A percentile compares a stretch with the other conserved stretches of the same genome.
Conservation (phyloP, 768 basidiomycete genomes). For the Tricholoma sp. region DNA sequence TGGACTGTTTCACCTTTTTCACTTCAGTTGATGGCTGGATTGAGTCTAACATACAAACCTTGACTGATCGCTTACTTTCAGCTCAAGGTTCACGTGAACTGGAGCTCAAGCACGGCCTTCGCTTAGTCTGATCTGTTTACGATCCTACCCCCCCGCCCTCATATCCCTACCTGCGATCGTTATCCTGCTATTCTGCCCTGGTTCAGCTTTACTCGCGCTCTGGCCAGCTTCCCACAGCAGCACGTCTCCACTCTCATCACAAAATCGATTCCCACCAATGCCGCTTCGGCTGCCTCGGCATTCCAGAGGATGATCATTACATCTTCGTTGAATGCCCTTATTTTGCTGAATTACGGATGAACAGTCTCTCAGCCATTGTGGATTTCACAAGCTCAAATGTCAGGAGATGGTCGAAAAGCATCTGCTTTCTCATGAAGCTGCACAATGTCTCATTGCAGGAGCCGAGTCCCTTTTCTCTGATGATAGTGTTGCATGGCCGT, state of each 20-base stretch:
- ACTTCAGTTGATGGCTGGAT: conserved; percentile 13
- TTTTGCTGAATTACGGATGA: neutral
- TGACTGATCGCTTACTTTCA: neutral
- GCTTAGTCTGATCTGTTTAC: neutral
- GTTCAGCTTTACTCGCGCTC: conserved; percentile 18
- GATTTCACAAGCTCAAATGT: neutral
- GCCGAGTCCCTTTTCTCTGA: conserved; percentile 1
- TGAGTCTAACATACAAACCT: conserved; percentile 11
- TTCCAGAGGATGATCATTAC: conserved; percentile 2
- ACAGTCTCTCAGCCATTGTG: neutral
- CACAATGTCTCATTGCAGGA: neutral
- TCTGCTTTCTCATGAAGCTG: neutral
- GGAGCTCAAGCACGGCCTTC: neutral
- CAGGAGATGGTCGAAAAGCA: neutral
- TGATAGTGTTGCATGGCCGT: no score
- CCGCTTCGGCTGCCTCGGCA: neutral
- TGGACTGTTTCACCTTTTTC: neutral
- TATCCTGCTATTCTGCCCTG: conserved; percentile 16
- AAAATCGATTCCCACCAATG: neutral
- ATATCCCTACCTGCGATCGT: conserved; percentile 13
- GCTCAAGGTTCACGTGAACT: neutral
- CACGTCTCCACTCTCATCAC: neutral
- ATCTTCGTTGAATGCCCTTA: conserved; percentile 7
- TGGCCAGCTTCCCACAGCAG: conserved; percentile 16
- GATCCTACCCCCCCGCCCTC: conserved; percentile 8